Evolutionary conservation across 352 stramenopile genomes (phyloP), one percentile per base, ranked within the genome.

Genomic region (Plasmopara halstedii): DNA sequence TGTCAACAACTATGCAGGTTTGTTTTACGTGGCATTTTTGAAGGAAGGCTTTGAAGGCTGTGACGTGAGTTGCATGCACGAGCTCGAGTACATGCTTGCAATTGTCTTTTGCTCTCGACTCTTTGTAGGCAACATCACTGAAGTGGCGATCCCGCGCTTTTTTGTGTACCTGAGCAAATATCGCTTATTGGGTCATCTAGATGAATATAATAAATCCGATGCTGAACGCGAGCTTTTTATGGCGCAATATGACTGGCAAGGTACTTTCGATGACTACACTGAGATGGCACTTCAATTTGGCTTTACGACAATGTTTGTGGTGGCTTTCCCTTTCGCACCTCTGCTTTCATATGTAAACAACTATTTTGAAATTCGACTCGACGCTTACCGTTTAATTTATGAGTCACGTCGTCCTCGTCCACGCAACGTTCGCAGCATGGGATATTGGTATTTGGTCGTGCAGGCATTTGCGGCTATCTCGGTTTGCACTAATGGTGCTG

Each of bases 1-100:
- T 32, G 94, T 97, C 57, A 95, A 98, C 73, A 94, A 94, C 53
- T 98, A 97, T 67, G 70, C 94, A n/a, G 79, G 77, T 42, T 60
- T 97, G 33, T 96, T 97, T 59, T 98, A 97, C 64, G 73, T 97
- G 14, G 88, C 89, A 23, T 95, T 97, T 55, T 71, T 97, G 41
- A 95, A 97, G 53, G 60, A 83, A 36, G 78, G 62, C 18, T 68
- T 94, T 18, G 72, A 88, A 59, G 73, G 66, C 1, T 85, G 80
- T 41, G 56, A 73, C 26, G 46, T 76, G 29, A 83, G 63, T 52
- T 96, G 86, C 78, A 88, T 94, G 63, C 77, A 73, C 46, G 81
- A 95, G 53, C 68, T 98, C 18, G 72, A 93, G 51, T 86, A 85
- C 46, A 91, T 95, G 57, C 74, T 97, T 27, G 68, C 95, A 9